A percentile compares a stretch with the other conserved stretches of the same genome.
phyloP scores from a whole-genome alignment of 257 asterid genomes.

The Nicotiana obtusifolia region DNA sequence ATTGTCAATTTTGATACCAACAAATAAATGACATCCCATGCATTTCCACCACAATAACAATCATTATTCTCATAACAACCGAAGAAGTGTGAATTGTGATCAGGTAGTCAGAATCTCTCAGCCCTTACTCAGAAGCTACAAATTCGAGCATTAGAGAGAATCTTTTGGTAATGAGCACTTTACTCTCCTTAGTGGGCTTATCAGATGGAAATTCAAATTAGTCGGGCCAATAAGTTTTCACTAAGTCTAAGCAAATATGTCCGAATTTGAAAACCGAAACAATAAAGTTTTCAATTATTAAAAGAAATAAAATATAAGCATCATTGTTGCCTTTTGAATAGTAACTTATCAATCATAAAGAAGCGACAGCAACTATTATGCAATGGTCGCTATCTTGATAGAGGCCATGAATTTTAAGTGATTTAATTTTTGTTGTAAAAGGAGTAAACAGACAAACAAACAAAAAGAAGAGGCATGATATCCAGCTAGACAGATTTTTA shows the following conservation, averaged over 20 bases:
- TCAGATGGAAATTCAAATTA: background rate
- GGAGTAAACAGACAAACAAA: background rate
- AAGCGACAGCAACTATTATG: conserved; percentile 55
- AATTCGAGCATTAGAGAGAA: background rate
- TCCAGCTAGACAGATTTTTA: conserved; percentile 45
- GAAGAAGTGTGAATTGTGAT: no score
- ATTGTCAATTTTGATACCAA: background rate
- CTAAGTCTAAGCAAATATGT: background rate
- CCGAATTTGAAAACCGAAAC: background rate
- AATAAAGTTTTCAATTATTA: background rate
- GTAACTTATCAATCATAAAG: conserved; percentile 44
- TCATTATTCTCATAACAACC: no score
- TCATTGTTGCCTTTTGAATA: background rate
- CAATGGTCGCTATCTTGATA: conserved; percentile 55
- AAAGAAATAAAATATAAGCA: background rate
- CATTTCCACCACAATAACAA: background rate
- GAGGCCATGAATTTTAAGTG: conserved; percentile 19
- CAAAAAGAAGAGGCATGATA: conserved; percentile 10
- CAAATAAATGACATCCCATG: conserved; percentile 5
- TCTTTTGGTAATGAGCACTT: background rate
- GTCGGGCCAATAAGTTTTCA: no score
- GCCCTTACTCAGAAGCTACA: background rate
- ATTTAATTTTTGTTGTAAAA: conserved; percentile 14
- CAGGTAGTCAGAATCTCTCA: background rate
- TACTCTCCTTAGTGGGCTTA: background rate